phyloP scores from a whole-genome alignment of 352 stramenopile genomes.

The Phytophthora syringae region DNA sequence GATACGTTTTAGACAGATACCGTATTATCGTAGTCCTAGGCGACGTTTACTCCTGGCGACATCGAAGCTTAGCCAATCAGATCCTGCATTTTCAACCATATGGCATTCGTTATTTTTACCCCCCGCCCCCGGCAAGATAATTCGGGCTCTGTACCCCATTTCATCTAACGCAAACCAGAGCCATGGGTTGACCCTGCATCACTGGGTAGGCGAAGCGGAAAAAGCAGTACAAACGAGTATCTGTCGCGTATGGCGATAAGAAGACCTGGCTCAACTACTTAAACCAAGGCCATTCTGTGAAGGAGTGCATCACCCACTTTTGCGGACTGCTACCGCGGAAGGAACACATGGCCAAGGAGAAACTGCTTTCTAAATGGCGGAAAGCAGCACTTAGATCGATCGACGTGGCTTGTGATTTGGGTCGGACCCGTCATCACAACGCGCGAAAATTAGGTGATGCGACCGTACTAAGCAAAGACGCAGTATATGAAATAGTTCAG shows the following conservation, averaged over 20 bases:
- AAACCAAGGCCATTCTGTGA: conserved; percentile 2
- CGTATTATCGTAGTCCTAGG: conserved; percentile 9
- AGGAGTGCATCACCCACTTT: conserved; percentile 5
- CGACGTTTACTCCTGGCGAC: conserved; percentile 5
- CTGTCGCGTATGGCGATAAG: conserved; percentile 4
- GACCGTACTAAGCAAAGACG: neutral
- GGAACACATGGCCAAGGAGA: conserved; percentile 6
- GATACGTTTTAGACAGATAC: no score
- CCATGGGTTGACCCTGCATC: neutral
- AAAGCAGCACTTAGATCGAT: neutral
- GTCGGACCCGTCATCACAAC: conserved; percentile 1
- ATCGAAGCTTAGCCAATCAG: neutral
- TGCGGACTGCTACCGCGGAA: neutral
- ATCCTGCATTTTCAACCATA: neutral
- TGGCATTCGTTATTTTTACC: conserved; percentile 2
- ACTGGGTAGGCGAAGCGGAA: neutral
- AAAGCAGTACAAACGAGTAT: conserved; percentile 4
- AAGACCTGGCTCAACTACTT: neutral
- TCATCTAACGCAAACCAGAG: neutral
- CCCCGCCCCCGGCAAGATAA: neutral
- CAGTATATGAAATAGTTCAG: conserved; percentile 3
- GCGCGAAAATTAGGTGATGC: neutral
- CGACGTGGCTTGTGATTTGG: neutral
- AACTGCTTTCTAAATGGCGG: conserved; percentile 10
- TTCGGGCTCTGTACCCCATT: neutral